Percentiles rank a stretch among this genome's conserved stretches.
These are phyloP conservation scores for Neurospora sp. DNA, from an alignment of 495 filamentous ascomycete species.

Conservation along the genomic window DNA sequence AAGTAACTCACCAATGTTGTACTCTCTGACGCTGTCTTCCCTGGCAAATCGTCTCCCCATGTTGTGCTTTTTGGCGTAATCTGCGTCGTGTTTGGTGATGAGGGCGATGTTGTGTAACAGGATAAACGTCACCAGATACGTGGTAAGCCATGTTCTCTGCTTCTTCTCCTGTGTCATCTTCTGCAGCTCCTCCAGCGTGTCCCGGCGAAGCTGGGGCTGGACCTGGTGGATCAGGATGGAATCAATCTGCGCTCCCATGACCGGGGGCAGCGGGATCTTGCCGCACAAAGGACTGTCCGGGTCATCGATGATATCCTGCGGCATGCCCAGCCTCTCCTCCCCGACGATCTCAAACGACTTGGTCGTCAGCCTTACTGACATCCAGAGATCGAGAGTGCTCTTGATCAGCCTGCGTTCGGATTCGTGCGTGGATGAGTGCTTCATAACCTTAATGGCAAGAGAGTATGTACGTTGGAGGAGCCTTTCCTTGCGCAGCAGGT, in stretches of 20 bases:
- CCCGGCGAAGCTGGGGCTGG: slow-evolving; percentile 42
- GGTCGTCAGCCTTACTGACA: slow-evolving; percentile 47
- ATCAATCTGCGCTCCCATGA: slow-evolving; percentile 51
- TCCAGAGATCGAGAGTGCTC: slow-evolving; percentile 45
- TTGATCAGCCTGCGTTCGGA: slow-evolving; percentile 34
- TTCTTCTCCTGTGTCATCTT: slow-evolving; percentile 47
- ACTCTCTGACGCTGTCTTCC: slow-evolving; percentile 40
- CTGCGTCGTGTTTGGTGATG: slow-evolving; percentile 45
- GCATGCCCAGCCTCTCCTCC: slow-evolving; percentile 43
- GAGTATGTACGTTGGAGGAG: slow-evolving; percentile 34
- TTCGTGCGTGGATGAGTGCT: slow-evolving; percentile 13
- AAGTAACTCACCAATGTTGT: slow-evolving; percentile 35
- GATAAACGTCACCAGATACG: slow-evolving; percentile 48
- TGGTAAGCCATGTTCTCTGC: slow-evolving; percentile 45
- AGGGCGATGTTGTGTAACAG: slow-evolving; percentile 48
- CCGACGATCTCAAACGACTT: slow-evolving; percentile 46
- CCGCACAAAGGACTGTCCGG: slow-evolving; percentile 36
- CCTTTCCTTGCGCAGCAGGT: slow-evolving; percentile 25
- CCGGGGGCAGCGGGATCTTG: slow-evolving; percentile 46
- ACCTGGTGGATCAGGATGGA: slow-evolving; percentile 47
- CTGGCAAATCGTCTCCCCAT: slow-evolving; percentile 41
- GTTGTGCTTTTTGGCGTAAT: slow-evolving; percentile 44
- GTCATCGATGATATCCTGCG: slow-evolving; percentile 35
- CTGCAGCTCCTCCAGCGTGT: slow-evolving; percentile 45
- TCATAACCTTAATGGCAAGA: slow-evolving; percentile 27